Base-by-base conservation (phyloP, 768 basidiomycete genomes). In the Mycena filopes region DNA sequence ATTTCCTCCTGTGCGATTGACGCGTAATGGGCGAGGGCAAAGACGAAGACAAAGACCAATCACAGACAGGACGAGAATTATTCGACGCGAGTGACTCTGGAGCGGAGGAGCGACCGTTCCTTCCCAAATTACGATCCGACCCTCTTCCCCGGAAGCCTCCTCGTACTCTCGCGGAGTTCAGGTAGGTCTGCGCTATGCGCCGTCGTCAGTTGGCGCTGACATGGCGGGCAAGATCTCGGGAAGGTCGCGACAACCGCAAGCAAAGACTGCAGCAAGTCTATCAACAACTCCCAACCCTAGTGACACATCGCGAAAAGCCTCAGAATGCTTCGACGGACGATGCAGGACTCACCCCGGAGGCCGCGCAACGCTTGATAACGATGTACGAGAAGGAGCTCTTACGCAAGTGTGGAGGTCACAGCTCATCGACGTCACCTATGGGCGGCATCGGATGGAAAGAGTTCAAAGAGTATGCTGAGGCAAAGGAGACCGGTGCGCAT, bases 361-460 rank as follows among this genome's bases (percentile, higher is more conserved):
- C 84, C 63, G 94, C 90, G 18, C 85, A 88, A 70, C 78, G 83
- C 71, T 79, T 94, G 69, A 81, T 87, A 71, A 84, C 82, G 49
- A 84, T 88, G 78, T 97, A 97, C 79, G 88, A 92, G 69, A 84
- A 86, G 69, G 95, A 97, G 74, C 79, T 98, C 43, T 78, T 91
- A 60, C 80, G 82, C 49, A 80, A 80, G 70, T 87, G 87, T 76
- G 80, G 83, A 23, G 82, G 80, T 50, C 78, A 80, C 66, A 66
- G 72, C 74, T 31, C 81, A 77, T 66, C 80, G 73, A 70, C 81
- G 78, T 71, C 75, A 68, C 25, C 77, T 74, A 65, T 80, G 77
- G 47, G 81, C 42, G 63, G 83, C 68, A 85, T 93, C 69, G 81
- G 81, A 38, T 95, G 91, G 91, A 83, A 82, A 57, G 87, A 87